Conservation (phyloP, 2,329 filamentous ascomycete species). For the Stemphylium lycopersici region DNA sequence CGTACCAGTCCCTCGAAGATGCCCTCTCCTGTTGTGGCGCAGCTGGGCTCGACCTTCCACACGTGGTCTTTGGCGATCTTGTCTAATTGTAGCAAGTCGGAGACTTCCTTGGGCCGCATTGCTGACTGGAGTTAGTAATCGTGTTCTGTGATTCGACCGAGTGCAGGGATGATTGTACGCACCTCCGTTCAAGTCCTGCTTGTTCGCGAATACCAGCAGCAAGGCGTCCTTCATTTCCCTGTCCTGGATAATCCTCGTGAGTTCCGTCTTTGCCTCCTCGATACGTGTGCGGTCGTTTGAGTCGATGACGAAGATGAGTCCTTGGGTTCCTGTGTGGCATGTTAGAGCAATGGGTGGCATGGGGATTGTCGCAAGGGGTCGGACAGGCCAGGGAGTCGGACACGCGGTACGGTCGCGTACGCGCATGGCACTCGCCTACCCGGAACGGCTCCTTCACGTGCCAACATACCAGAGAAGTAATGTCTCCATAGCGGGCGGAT, state of each 20-base stretch:
- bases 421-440: conserved; percentile 40
- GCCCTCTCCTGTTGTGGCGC: conserved; percentile 59
- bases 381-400: conserved; percentile 11
- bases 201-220: conserved; percentile 98
- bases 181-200: conserved; percentile 93
- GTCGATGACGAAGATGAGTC: conserved; percentile 99
- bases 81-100: conserved; percentile 55
- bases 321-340: conserved; percentile 74
- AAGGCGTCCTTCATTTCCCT: conserved; percentile 97
- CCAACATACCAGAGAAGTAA: conserved; percentile 83
- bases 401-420: conserved; percentile 18
- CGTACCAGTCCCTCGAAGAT: conserved; percentile 59
- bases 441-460: conserved; percentile 27
- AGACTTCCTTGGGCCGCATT: conserved; percentile 59
- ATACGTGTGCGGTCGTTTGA: conserved; percentile 98
- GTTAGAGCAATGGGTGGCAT: conserved; percentile 11
- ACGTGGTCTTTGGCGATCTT: conserved; percentile 59
- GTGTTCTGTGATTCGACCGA: neutral
- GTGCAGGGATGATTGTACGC: conserved; percentile 53
- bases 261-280: conserved; percentile 92
- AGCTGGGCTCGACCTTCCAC: conserved; percentile 62
- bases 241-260: conserved; percentile 98
- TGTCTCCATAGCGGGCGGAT: conserved; percentile 99
- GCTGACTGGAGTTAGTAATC: conserved; percentile 41
- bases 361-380: neutral